Evolutionary conservation across 1,284 basidiomycete species (phyloP).

Genomic region (Malassezia vespertilionis): DNA sequence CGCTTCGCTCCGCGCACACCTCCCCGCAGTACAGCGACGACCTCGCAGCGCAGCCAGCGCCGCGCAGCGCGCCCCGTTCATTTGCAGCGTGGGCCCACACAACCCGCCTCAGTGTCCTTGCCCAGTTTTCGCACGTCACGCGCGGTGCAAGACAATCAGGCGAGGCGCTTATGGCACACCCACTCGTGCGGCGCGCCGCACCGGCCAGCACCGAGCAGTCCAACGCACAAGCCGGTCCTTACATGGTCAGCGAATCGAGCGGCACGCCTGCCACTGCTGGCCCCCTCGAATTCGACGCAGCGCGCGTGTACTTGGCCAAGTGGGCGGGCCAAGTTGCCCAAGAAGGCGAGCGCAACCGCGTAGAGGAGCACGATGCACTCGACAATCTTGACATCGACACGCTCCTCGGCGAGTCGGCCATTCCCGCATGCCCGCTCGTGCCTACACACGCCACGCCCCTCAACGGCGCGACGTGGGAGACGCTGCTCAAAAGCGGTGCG

Average conservation of each 20-base stretch:
- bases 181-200: conserved; percentile 27
- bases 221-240: conserved; percentile 40
- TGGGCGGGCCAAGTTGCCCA: conserved; percentile 83
- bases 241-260: conserved; percentile 15
- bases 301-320: conserved; percentile 84
- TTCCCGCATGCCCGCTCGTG: too few species aligned
- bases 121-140: conserved; percentile 39
- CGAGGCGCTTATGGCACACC: conserved; percentile 31
- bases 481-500: conserved; percentile 23
- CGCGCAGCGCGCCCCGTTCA: conserved; percentile 17
- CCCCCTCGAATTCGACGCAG: conserved; percentile 73
- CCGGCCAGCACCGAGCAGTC: conserved; percentile 27
- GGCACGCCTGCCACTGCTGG: conserved; percentile 24
- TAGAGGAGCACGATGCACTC: conserved; percentile 17
- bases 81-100: conserved; percentile 33
- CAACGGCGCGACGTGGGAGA: conserved; percentile 19
- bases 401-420: conserved; percentile 7
- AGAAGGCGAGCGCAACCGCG: conserved; percentile 33
- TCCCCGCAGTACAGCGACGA: conserved; percentile 48
- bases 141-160: conserved; percentile 33
- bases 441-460: background rate
- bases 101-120: conserved; percentile 38
- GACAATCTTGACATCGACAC: conserved; percentile 13
- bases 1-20: conserved; percentile 73
- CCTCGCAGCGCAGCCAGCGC: conserved; percentile 19